Evolutionary conservation across 257 asterid genomes (phyloP).

Genomic region (Solanum virginianum): DNA sequence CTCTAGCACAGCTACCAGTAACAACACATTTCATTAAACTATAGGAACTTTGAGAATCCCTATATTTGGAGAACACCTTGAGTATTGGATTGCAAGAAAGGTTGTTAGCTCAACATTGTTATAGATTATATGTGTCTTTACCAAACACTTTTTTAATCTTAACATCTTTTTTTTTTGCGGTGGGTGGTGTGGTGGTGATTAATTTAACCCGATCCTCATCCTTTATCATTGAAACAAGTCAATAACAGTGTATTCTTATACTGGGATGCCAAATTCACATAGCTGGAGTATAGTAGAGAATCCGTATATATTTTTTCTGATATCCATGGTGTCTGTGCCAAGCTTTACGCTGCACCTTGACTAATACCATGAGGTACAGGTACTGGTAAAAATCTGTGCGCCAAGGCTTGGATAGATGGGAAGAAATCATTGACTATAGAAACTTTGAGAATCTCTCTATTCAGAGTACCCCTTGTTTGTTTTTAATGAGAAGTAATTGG

Average conservation of each 20-base stretch:
- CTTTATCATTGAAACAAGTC: not conserved
- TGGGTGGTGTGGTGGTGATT: not conserved
- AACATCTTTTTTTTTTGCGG: not conserved
- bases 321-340: not conserved
- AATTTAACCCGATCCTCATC: not conserved
- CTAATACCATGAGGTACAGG: not conserved
- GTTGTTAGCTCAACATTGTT: not conserved
- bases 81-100: not conserved
- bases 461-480: not conserved
- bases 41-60: not conserved
- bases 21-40: not conserved
- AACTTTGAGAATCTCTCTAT: not conserved
- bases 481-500: not conserved
- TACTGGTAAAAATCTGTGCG: not conserved
- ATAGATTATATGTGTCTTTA: not conserved
- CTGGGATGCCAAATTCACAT: not conserved
- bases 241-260: not conserved
- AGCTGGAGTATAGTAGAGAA: not conserved
- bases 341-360: not conserved
- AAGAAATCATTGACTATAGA: not conserved
- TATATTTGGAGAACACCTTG: not conserved
- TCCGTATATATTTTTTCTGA: not conserved
- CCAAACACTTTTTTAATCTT: not conserved
- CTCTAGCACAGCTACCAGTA: not conserved
- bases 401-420: not conserved